These are phyloP conservation scores for Durusdinium trenchii DNA, from an alignment of 73 alveolate species.

Conservation along the genomic window DNA sequence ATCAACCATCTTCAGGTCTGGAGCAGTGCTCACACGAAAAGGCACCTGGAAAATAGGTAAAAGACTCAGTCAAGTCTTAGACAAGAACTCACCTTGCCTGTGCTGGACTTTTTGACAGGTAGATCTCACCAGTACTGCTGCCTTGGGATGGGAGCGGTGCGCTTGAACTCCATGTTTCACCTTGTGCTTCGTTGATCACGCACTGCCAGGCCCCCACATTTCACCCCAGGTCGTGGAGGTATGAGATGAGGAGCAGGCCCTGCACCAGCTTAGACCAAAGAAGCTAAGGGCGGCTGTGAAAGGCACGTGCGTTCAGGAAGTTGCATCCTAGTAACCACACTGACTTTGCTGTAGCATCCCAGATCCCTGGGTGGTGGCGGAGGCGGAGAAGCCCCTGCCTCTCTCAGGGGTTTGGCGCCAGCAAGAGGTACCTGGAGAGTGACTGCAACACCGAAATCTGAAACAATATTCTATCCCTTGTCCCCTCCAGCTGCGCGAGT, in stretches of 20 bases:
- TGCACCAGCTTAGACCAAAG: no score
- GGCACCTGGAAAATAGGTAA: no score
- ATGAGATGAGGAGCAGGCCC: conserved; percentile 80
- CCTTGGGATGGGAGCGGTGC: not conserved
- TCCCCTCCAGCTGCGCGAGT: not conserved
- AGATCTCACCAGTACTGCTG: conserved; percentile 70
- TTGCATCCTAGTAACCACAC: no score
- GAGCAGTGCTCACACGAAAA: not conserved
- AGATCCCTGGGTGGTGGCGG: no score
- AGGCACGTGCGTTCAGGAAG: no score
- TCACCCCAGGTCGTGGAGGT: conserved; percentile 58
- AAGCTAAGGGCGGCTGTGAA: no score
- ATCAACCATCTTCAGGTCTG: not conserved
- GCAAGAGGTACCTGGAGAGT: not conserved
- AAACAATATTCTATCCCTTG: not conserved
- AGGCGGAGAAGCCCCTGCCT: no score
- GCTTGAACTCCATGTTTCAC: not conserved
- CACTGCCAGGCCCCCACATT: conserved; percentile 2
- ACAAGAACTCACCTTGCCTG: no score
- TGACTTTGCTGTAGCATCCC: no score
- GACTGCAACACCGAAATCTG: not conserved
- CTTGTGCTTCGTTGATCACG: no score
- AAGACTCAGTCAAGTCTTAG: no score
- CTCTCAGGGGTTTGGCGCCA: conserved; percentile 31
- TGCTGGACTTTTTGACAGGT: no score